Evolutionary conservation across 1,284 basidiomycete genomes (phyloP), one percentile per base, ranked within the genome.

Genomic region (Mycosarcoma maydis): DNA sequence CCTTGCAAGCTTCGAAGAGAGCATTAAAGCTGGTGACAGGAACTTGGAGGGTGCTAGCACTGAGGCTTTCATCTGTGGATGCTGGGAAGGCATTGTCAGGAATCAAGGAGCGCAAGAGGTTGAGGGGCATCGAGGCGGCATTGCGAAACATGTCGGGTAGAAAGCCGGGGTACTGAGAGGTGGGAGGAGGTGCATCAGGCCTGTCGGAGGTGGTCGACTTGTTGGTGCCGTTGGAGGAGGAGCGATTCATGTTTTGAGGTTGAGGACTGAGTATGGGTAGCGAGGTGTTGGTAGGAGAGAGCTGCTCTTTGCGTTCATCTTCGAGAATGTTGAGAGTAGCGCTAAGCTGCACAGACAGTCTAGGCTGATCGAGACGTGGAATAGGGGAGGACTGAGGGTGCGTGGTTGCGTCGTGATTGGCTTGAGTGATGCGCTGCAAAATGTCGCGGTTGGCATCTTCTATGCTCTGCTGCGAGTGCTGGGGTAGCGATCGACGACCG

Each of bases 21-120:
- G 75, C 75, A 36, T 59, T 64, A 34, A 76, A 53, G 54, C 65
- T 71, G n/a, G 69, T 60, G 38, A 75, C 60, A 14, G 75, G 75
- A 5, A 76, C 56, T 36, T 72, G 70, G 33, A 76, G 33, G 19
- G 67, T 66, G 45, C 60, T 72, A 10, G 72, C 64, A 27, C 61
- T 67, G 22, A 75, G 62, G 16, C 61, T 55, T 24, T 76, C 75
- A 26, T 73, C 72, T 3, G 43, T 36, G 8, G 56, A 23, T 14
- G 53, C 40, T 11, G 69, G 47, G 36, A 76, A 60, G 11, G 70
- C 53, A 23, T 72, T 66, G 32, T 58, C 61, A 4, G 73, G 71
- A 27, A 76, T 52, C 32, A 73, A 58, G 10, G 68, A 65, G 26
- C 54, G 61, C 14, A 71, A 41, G 4, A 71, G 61, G 30, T 54